Base-by-base conservation (phyloP, 139 green algal species). In the Tetradesmus obliquus region DNA sequence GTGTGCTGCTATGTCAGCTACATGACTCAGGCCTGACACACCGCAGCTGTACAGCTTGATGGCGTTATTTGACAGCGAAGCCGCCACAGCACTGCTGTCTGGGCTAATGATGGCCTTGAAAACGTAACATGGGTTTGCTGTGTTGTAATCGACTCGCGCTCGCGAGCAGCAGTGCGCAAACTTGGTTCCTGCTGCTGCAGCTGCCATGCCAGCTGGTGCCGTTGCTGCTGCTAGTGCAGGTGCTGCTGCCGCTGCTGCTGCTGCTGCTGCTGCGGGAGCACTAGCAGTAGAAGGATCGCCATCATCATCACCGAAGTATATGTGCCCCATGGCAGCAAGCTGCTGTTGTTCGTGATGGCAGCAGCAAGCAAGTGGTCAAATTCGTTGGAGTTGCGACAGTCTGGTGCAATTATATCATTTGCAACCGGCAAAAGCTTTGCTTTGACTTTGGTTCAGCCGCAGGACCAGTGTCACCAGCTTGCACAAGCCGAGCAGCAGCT, bases 61-160 rank as follows among this genome's bases (percentile, higher is more conserved):
- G 12, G 76, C 81, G 74, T 93, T 91, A 91, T 94, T 97, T 20
- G 94, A 96, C 9, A 96, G 92, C 7, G 94, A 93, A 0, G 95
- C 95, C 0, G 94, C 94, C 3, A 96, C 87, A 7, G 92, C n/a
- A 2, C 66, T 53, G 22, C 22, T 86, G 0, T 85, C 87, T 0
- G 90, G 87, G 55, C 84, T 94, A 1, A 91, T 55, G 7, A 91
- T 89, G 4, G 93, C 89, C 20, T 95, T 89, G 62, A 98, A 96
- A 0, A 98, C 96, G 82, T 98, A 98, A 76, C 91, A 95, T 6
- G 94, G 89, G 62, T 96, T 92, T 1, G 93, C 93, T 10, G 85
- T 62, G 45, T 96, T 92, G 89, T 96, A 96, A 84, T 97, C 92
- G 0, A 95, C 93, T 54, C 90, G 88, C 0, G 92, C 92, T 19